Evolutionary conservation across 192 early-diverging fungal species (phyloP), one percentile per base, ranked within the genome.

Genomic region (Coemansia sp.): DNA sequence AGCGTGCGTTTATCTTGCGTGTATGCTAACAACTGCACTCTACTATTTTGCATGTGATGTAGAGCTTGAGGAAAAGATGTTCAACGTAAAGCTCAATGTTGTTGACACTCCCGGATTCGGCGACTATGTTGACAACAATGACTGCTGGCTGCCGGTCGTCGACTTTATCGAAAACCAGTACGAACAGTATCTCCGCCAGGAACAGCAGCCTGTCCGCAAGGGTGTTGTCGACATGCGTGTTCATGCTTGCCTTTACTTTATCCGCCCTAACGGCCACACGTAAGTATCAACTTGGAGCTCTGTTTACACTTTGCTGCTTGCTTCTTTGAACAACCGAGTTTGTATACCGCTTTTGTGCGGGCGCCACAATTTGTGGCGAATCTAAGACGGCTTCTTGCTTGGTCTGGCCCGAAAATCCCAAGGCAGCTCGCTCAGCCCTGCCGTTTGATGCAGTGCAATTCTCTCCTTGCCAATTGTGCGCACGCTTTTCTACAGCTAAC

Each of bases 111-210:
- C 89, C 49, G 91, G 92, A 26, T 94, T 94, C 71, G 92, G 92
- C 59, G 92, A 94, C 75, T 94, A 90, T 65, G 91, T 93, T 56
- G 92, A 94, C 80, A 94, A 94, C 82, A 89, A 91, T 66, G 93
- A 99, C 72, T 93, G 93, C 78, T 99, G 95, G 95, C 91, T 93
- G 49, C 95, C 97, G 10, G 92, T 99, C 64, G 88, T 99, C 48
- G 93, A 99, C 59, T 99, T 96, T 80, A 86, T 99, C 61, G 97
- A 99, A 77, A 96, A 97, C 66, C 97, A 99, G 83, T 96, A 99
- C 84, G 91, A 92, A 67, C 88, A 85, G 62, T 92, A 95, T 69
- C 89, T 99, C 87, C 88, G 90, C 75, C 91, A 92, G 80, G 97
- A 99, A 73, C 85, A 90, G 68, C 87, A 92, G 74, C 88, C 91